phyloP scores from a whole-genome alignment of 2,329 filamentous ascomycete species.

The Cercospora sp. region DNA sequence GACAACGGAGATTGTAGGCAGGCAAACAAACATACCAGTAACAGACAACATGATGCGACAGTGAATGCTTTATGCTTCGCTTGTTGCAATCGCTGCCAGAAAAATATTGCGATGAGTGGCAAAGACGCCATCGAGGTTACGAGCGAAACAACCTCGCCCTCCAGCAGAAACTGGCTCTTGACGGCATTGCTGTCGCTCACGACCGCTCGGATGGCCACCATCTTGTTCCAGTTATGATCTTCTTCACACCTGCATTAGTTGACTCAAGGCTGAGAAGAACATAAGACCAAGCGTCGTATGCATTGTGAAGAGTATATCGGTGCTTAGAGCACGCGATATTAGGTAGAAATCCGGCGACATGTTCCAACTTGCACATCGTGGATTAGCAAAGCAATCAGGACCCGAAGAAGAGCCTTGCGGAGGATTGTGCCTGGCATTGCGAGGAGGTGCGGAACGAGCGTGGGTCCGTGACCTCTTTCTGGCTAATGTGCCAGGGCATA shows the following conservation, averaged over 20 bases:
- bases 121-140: slow-evolving; percentile 13
- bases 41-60: slow-evolving; percentile 21
- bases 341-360: slow-evolving; percentile 5
- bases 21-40: slow-evolving; percentile 13
- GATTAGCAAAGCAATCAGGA: background rate
- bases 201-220: slow-evolving; percentile 10
- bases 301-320: background rate
- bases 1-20: no score
- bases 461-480: background rate
- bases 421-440: background rate
- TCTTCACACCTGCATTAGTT: background rate
- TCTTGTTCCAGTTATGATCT: background rate
- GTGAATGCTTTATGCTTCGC: slow-evolving; percentile 16
- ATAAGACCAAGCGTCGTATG: background rate
- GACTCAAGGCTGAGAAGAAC: background rate
- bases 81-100: slow-evolving; percentile 18
- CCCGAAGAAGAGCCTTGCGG: background rate
- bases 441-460: background rate
- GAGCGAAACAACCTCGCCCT: slow-evolving; percentile 20
- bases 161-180: slow-evolving; percentile 12
- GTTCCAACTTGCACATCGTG: background rate
- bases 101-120: slow-evolving; percentile 23
- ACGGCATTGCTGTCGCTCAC: slow-evolving; percentile 16
- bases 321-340: background rate
- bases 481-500: background rate